These are phyloP conservation scores for Fusarium virguliforme DNA, from an alignment of 2,329 filamentous ascomycete species.

Conservation along the genomic window DNA sequence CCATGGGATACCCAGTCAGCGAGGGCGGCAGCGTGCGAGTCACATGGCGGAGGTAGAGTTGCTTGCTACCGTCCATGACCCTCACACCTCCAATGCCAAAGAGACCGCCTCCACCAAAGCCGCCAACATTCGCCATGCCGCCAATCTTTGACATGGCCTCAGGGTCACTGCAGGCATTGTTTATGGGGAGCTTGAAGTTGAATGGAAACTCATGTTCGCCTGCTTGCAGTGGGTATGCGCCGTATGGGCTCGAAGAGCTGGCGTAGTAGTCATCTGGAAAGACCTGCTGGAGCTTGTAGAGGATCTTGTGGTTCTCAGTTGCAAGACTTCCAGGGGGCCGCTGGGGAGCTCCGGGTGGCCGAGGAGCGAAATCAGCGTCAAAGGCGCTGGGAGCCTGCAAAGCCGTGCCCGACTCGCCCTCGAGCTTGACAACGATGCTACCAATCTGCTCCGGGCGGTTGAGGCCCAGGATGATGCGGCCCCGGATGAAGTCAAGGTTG, in stretches of 20 bases:
- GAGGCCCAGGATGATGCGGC: constrained; percentile 70
- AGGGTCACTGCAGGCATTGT: constrained; percentile 77
- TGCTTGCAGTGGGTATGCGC: constrained; percentile 73
- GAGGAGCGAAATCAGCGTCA: constrained; percentile 60
- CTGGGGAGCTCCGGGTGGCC: constrained; percentile 48
- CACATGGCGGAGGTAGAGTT: constrained; percentile 78
- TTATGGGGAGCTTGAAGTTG: constrained; percentile 83
- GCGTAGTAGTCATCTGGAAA: constrained; percentile 73
- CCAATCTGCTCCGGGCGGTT: constrained; percentile 79
- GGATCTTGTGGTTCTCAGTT: constrained; percentile 78
- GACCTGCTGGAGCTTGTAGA: constrained; percentile 82
- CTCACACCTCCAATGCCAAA: constrained; percentile 69
- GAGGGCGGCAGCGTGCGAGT: constrained; percentile 92
- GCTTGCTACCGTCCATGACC: constrained; percentile 75
- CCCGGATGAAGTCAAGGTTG: constrained; percentile 82
- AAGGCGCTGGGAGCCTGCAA: constrained; percentile 68
- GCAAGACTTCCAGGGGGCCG: constrained; percentile 61
- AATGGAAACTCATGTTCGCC: constrained; percentile 85
- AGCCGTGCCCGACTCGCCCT: constrained; percentile 82
- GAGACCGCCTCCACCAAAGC: constrained; percentile 63
- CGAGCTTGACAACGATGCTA: constrained; percentile 85
- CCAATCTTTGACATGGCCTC: constrained; percentile 69
- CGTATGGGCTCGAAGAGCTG: constrained; percentile 60
- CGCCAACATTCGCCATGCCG: constrained; percentile 69
- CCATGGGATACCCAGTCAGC: constrained; percentile 85